Evolutionary conservation across 352 stramenopile species (phyloP), one percentile per base, ranked within the genome.

Genomic region (Pythium periplocum): DNA sequence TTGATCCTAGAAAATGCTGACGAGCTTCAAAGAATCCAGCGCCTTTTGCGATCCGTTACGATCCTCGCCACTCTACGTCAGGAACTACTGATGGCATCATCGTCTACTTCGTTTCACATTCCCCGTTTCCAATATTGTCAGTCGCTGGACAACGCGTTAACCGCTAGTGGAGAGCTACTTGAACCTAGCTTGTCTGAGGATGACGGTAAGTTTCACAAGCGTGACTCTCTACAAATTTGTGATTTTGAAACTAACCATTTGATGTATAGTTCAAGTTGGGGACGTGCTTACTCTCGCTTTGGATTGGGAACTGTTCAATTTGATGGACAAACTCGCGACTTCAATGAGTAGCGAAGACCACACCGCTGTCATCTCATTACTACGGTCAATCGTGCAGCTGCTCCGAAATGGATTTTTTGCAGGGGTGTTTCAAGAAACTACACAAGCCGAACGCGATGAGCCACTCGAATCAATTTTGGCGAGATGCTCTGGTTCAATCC

Each of bases 311-410:
- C 56, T 93, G 31, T 90, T 90, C 43, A 76, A 90, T 41, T 72
- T 81, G 49, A 65, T 86, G 3, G 51, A 87, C 31, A 75, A 62
- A 37, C 53, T 93, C 8, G 79, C 82, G 6, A 87, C 72, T 2
- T 90, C 82, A 0, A 89, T 93, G 82, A 93, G 69, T 59, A 93
- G 82, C 36, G 82, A 93, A 77, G 82, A 93, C 54, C 82, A 93
- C 52, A 57, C 54, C 0, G 78, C 81, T 2, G 77, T 82, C 1
- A 57, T 88, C 6, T 71, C 71, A 4, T 61, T 92, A 4, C 65
- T 92, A 26, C 68, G 64, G 3, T 87, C 78, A 5, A 45, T 90
- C 6, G 77, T 86, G 0, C 47, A 67, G 36, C 34, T 90, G 26
- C 55, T 90, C 1, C 53, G 58, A 10, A 86, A 83, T 37, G 77